Conservation (phyloP, 2,329 filamentous ascomycete species). For the Cladophialophora bantiana region DNA sequence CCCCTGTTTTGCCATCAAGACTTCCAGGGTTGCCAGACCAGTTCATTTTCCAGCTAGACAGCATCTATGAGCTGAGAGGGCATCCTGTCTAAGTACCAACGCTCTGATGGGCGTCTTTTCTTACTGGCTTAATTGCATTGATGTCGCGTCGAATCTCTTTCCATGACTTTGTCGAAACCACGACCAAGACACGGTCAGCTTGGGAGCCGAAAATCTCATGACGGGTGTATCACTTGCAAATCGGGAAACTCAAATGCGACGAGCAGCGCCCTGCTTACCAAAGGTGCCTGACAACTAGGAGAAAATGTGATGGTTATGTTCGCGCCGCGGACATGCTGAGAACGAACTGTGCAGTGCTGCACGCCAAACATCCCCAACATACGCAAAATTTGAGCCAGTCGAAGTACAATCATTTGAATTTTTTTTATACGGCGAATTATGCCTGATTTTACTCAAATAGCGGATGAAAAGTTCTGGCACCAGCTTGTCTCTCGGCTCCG, state of each 20-base stretch:
- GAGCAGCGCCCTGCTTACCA: conserved; percentile 37
- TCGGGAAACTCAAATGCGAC: conserved; percentile 39
- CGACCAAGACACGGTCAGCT: conserved; percentile 10
- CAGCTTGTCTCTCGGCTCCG: conserved; percentile 22
- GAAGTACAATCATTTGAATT: conserved; percentile 30
- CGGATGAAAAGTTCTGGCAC: conserved; percentile 28
- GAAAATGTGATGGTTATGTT: conserved; percentile 36
- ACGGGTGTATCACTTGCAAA: conserved; percentile 19
- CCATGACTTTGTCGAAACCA: background rate
- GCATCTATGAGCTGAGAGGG: too few relatives aligned
- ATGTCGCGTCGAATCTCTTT: background rate
- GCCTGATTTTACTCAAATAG: conserved; percentile 22
- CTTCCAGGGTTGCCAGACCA: too few relatives aligned
- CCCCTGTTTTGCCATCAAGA: too few relatives aligned
- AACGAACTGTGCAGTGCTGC: background rate
- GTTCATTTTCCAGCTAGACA: too few relatives aligned
- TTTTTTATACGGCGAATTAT: conserved; percentile 27
- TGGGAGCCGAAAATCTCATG: conserved; percentile 12
- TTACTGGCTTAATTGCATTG: background rate
- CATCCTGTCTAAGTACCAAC: background rate
- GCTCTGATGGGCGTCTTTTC: background rate
- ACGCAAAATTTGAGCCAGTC: background rate
- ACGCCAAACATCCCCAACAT: conserved; percentile 7
- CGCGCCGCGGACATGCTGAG: background rate
- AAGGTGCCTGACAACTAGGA: conserved; percentile 36